Conservation (phyloP, 768 basidiomycete species). For the Suillus lakei region DNA sequence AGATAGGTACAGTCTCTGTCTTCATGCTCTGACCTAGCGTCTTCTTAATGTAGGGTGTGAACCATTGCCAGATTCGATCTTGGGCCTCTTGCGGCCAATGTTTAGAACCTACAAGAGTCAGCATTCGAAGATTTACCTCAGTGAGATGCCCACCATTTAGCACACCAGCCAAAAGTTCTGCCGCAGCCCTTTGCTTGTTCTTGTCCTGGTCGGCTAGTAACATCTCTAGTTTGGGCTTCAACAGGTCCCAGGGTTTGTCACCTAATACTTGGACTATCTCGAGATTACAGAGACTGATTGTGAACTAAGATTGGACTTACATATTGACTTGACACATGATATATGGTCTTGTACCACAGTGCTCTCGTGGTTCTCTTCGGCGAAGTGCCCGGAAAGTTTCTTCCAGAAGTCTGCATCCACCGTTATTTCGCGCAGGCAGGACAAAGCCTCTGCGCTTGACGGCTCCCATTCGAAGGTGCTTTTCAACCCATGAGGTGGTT, state of each 20-base stretch:
- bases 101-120: slow-evolving; percentile 63
- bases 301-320: slow-evolving; percentile 42
- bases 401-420: slow-evolving; percentile 66
- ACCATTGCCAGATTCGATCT: slow-evolving; percentile 78
- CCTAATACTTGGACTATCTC: slow-evolving; percentile 67
- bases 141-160: slow-evolving; percentile 51
- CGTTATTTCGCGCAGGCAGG: slow-evolving; percentile 53
- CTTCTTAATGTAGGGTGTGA: slow-evolving; percentile 64
- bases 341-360: slow-evolving; percentile 70
- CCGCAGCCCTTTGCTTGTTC: slow-evolving; percentile 87
- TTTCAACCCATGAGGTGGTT: slow-evolving; percentile 48
- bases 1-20: slow-evolving; percentile 79
- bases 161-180: slow-evolving; percentile 81
- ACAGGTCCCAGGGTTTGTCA: slow-evolving; percentile 55
- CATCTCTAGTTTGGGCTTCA: slow-evolving; percentile 65
- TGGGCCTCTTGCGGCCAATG: slow-evolving; percentile 85
- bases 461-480: slow-evolving; percentile 68
- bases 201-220: slow-evolving; percentile 74
- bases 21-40: slow-evolving; percentile 76
- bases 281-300: neutral
- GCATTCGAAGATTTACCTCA: neutral
- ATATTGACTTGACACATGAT: slow-evolving; percentile 75
- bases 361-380: slow-evolving; percentile 78
- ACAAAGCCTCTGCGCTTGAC: slow-evolving; percentile 53
- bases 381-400: slow-evolving; percentile 66